phyloP scores from a whole-genome alignment of 257 asterid genomes.

The Rubia yunnanensis region DNA sequence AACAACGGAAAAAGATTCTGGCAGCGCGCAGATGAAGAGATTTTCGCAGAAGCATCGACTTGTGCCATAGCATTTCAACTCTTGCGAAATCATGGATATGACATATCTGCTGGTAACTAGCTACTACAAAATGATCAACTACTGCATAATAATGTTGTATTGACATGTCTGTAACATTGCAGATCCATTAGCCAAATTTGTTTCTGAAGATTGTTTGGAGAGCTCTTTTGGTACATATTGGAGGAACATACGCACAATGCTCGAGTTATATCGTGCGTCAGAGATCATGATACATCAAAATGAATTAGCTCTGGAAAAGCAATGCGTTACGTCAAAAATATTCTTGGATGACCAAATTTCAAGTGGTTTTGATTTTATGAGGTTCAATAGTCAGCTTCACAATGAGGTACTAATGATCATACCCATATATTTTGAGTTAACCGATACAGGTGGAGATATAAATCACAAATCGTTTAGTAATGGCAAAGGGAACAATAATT shows the following conservation, averaged over 20 bases:
- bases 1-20: slow-evolving; percentile 26
- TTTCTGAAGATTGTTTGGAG: slow-evolving; percentile 29
- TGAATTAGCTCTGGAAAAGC: slow-evolving; percentile 42
- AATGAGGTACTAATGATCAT: slow-evolving; percentile 41
- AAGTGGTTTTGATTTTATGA: slow-evolving; percentile 9
- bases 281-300: slow-evolving; percentile 41
- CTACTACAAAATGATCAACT: slow-evolving; percentile 6
- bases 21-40: slow-evolving; percentile 76
- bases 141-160: no score
- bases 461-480: no score
- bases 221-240: slow-evolving; percentile 31
- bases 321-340: slow-evolving; percentile 32
- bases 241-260: slow-evolving; percentile 33
- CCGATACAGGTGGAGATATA: no score
- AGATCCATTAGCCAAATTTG: slow-evolving; percentile 42
- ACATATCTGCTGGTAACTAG: slow-evolving; percentile 67
- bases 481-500: no score
- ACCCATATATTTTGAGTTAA: no score
- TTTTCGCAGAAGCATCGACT: slow-evolving; percentile 59
- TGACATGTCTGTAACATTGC: neutral
- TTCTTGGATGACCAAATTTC: slow-evolving; percentile 42
- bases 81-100: slow-evolving; percentile 63
- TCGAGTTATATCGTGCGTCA: slow-evolving; percentile 64
- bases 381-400: slow-evolving; percentile 28
- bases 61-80: slow-evolving; percentile 72